Evolutionary conservation across 306 rosid genomes (phyloP), one percentile per base, ranked within the genome.

Genomic region (Rosa rugosa): DNA sequence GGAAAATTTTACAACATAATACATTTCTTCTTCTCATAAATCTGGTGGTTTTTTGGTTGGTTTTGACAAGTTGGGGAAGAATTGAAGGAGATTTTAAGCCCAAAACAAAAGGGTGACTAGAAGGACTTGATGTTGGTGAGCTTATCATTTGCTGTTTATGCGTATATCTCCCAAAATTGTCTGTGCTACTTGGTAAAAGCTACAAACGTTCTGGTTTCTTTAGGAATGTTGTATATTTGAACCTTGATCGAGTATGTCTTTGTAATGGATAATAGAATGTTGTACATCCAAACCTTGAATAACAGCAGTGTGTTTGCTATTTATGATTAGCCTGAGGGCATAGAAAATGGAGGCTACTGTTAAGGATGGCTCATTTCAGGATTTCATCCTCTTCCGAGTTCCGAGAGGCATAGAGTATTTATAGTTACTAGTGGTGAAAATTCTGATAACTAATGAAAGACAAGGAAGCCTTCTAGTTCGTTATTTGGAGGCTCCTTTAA

Each of bases 21-120:
- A 5, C 22, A 42, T 42, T 31, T 51, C 22, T 51, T 51, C 57
- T 51, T 47, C 18, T 12, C 57, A 5, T 17, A 51, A 18, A 51
- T 50, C 20, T 5, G 20, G 22, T 53, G 76, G 40, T 20, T 84
- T 62, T 1, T 45, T 85, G 16, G 66, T 59, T 67, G 78, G 79
- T 34, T 80, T 89, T 64, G 89, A 80, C 66, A 87, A 84, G 85
- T 2, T 85, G 66, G 90, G 91, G 56, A 83, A 83, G 69, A 80
- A 50, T 73, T 86, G 77, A 86, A 80, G 86, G 78, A 86, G 75
- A 85, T 81, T 80, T 67, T 89, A 79, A 91, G 87, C 75, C 92
- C 94, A 46, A 88, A 88, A 79, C 87, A 81, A 79, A 93, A 90
- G 85, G 96, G 96, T 71, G 97, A 90, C 60, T 90, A 93, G 96